Percentiles rank a stretch among this genome's conserved stretches.
phyloP scores from a whole-genome alignment of 2,329 filamentous ascomycete species.

The Paraphoma chrysanthemicola region DNA sequence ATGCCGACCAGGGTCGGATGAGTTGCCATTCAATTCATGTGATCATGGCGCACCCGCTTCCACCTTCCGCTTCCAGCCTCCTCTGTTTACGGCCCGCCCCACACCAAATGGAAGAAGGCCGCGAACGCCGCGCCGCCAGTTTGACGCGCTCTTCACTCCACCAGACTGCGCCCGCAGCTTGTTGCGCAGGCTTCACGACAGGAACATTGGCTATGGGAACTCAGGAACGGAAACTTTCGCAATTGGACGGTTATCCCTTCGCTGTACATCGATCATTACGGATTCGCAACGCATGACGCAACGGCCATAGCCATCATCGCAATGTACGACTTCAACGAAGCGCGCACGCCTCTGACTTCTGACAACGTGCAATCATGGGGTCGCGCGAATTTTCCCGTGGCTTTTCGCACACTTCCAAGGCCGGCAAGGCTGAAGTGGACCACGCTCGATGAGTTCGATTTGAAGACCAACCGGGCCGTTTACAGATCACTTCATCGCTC shows the following conservation, averaged over 20 bases:
- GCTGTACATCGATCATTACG: background rate
- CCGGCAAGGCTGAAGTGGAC: constrained; percentile 28
- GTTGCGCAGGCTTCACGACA: constrained; percentile 1
- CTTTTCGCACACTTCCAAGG: constrained; percentile 27
- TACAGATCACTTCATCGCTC: constrained; percentile 34
- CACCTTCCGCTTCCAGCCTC: constrained; percentile 10
- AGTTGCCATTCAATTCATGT: background rate
- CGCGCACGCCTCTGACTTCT: constrained; percentile 31
- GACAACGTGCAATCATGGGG: constrained; percentile 33
- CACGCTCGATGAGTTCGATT: constrained; percentile 29
- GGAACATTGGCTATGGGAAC: constrained; percentile 7
- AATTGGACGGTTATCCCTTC: constrained; percentile 3
- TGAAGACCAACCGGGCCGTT: constrained; percentile 29
- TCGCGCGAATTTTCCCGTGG: constrained; percentile 24
- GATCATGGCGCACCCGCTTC: constrained; percentile 6
- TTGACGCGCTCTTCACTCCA: constrained; percentile 6
- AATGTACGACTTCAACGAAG: constrained; percentile 37
- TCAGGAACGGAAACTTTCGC: constrained; percentile 1
- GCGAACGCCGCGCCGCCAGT: constrained; percentile 5
- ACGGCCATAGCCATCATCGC: constrained; percentile 5
- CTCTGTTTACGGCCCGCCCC: constrained; percentile 6
- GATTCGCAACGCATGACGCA: constrained; percentile 6
- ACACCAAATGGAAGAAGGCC: constrained; percentile 6
- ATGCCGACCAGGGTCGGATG: background rate
- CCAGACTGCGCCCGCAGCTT: constrained; percentile 2